These are phyloP conservation scores for Acorus calamus DNA, from an alignment of 106 monocot species.

Conservation along the genomic window DNA sequence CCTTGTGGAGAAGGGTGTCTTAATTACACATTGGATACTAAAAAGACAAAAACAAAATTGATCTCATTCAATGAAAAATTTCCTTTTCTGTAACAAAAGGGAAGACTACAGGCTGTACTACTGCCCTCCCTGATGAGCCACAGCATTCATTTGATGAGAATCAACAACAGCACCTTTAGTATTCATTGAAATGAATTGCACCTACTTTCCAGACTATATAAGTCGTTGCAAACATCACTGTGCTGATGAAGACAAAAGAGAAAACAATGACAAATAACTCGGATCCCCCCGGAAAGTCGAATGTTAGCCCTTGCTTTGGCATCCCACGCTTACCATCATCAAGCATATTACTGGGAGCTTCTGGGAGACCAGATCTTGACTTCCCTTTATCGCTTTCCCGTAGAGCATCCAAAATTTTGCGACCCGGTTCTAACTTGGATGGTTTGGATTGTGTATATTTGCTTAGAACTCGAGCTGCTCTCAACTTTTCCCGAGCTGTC, in stretches of 20 bases:
- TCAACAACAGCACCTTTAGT: constrained; percentile 5
- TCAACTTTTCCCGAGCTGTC: background rate
- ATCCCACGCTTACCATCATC: constrained; percentile 74
- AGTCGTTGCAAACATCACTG: constrained; percentile 70
- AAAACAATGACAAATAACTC: constrained; percentile 48
- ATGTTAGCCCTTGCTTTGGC: constrained; percentile 40
- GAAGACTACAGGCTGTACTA: too few relatives aligned
- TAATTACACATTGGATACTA: too few relatives aligned
- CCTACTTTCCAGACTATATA: constrained; percentile 84
- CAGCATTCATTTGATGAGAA: too few relatives aligned
- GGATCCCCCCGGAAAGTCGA: constrained; percentile 41
- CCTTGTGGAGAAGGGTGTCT: too few relatives aligned
- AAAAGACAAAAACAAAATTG: too few relatives aligned
- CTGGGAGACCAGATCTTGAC: constrained; percentile 60
- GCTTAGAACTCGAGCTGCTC: background rate
- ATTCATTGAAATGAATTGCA: constrained; percentile 86
- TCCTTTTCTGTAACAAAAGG: too few relatives aligned
- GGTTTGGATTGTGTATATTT: background rate
- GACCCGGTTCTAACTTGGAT: background rate
- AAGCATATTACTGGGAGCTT: constrained; percentile 64
- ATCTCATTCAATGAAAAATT: too few relatives aligned
- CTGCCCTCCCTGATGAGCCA: too few relatives aligned
- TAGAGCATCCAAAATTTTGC: background rate
- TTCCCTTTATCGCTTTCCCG: constrained; percentile 17
- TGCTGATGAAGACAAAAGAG: constrained; percentile 72